Percentiles rank a stretch among this genome's conserved stretches.
These are phyloP conservation scores for Zymoseptoria passerinii DNA, from an alignment of 2,329 filamentous ascomycete species.

Conservation along the genomic window DNA sequence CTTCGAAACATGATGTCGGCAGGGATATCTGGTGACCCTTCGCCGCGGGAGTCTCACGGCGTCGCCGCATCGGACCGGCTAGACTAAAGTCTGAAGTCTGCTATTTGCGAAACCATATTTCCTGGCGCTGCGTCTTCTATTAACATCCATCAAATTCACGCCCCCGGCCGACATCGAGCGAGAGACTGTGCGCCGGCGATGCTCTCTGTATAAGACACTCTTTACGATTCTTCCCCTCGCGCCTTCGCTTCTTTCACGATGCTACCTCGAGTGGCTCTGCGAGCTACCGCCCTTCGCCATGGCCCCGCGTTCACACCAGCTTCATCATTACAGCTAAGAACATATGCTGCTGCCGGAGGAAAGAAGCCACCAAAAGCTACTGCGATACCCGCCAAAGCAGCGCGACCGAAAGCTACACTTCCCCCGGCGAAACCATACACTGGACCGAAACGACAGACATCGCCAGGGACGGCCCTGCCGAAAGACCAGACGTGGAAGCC, in stretches of 20 bases:
- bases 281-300: slow-evolving; percentile 15
- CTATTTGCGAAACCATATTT: not conserved
- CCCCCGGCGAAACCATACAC: slow-evolving; percentile 16
- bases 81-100: not conserved
- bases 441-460: slow-evolving; percentile 24
- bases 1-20: not conserved
- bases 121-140: not conserved
- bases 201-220: not conserved
- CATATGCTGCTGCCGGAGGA: slow-evolving; percentile 13
- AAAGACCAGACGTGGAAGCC: slow-evolving; percentile 36
- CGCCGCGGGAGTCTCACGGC: not conserved
- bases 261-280: slow-evolving; percentile 27
- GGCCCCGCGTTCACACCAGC: slow-evolving; percentile 7
- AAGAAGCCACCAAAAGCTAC: slow-evolving; percentile 12
- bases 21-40: not conserved
- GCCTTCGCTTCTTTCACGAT: slow-evolving; percentile 11
- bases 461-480: slow-evolving; percentile 25
- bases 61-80: not conserved
- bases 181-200: not conserved
- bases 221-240: not conserved
- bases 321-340: slow-evolving; percentile 17
- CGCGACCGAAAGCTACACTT: slow-evolving; percentile 9
- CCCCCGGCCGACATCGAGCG: not conserved
- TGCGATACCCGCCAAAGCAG: not conserved
- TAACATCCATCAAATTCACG: not conserved